phyloP scores from a whole-genome alignment of 306 rosid species.

The Spatholobus suberectus region DNA sequence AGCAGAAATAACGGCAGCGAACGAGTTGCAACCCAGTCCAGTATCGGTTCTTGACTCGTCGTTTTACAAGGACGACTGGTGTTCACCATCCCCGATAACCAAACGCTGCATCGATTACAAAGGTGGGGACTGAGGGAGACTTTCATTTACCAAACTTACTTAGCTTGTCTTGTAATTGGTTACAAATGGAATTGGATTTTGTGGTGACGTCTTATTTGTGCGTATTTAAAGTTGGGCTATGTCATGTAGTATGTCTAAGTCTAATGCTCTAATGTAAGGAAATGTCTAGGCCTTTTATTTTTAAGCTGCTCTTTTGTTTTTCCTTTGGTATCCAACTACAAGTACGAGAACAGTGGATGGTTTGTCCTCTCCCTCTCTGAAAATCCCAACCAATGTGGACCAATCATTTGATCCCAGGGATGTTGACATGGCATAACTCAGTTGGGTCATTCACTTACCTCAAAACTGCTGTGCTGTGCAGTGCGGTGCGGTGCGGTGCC shows the following conservation, averaged over 20 bases:
- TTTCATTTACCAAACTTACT: neutral
- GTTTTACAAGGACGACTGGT: constrained; percentile 84
- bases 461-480: constrained; percentile 13
- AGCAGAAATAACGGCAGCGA: constrained; percentile 71
- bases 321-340: neutral
- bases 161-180: neutral
- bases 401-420: constrained; percentile 33
- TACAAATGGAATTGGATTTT: neutral
- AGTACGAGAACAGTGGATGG: constrained; percentile 1
- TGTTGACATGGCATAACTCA: constrained; percentile 25
- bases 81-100: constrained; percentile 83
- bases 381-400: constrained; percentile 41
- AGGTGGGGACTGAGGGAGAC: constrained; percentile 44
- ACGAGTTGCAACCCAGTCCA: constrained; percentile 95
- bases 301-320: neutral
- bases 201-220: constrained; percentile 12
- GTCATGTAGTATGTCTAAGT: neutral
- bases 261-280: neutral
- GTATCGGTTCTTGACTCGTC: constrained; percentile 93
- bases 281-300: neutral
- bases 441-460: constrained; percentile 36
- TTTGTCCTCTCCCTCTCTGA: constrained; percentile 16
- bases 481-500: constrained; percentile 26
- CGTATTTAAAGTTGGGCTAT: neutral
- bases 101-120: constrained; percentile 84